Percentiles rank a stretch among this genome's conserved stretches.
Conservation (phyloP, 768 basidiomycete genomes). For the Hortiboletus campestris region DNA sequence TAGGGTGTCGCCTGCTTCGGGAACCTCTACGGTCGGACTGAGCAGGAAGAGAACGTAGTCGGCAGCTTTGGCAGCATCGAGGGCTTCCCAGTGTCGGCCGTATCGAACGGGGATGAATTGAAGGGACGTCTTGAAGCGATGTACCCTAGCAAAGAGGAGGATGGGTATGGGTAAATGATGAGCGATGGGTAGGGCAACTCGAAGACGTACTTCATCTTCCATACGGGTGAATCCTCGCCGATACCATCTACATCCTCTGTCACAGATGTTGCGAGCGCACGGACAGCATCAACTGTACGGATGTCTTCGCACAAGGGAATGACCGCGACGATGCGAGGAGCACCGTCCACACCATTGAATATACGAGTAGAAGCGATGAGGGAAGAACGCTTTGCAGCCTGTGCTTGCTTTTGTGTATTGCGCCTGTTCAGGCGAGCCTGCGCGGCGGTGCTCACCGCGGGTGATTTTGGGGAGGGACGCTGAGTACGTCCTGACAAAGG, state of each 20-base stretch:
- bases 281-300: conserved; percentile 47
- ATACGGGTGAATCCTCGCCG: conserved; percentile 32
- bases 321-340: conserved; percentile 84
- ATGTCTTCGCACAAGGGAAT: conserved; percentile 79
- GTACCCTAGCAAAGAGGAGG: conserved; percentile 50
- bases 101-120: conserved; percentile 83
- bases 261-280: conserved; percentile 57
- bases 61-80: conserved; percentile 84
- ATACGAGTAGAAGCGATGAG: conserved; percentile 72
- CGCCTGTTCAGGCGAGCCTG: conserved; percentile 77
- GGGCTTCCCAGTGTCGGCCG: conserved; percentile 65
- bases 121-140: conserved; percentile 87
- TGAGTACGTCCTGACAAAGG: conserved; percentile 52
- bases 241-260: conserved; percentile 40
- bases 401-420: conserved; percentile 83
- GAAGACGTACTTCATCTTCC: conserved; percentile 61
- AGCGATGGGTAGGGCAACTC: not conserved
- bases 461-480: conserved; percentile 52
- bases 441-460: conserved; percentile 49
- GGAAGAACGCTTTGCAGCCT: conserved; percentile 65
- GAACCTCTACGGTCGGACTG: conserved; percentile 80
- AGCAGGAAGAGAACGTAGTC: conserved; percentile 89
- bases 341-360: conserved; percentile 73
- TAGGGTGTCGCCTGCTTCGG: conserved; percentile 81
- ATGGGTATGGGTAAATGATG: conserved; percentile 1